Percentiles rank a stretch among this genome's conserved stretches.
Conservation (phyloP, 495 filamentous ascomycete genomes). For the Pyronema omphalodes region DNA sequence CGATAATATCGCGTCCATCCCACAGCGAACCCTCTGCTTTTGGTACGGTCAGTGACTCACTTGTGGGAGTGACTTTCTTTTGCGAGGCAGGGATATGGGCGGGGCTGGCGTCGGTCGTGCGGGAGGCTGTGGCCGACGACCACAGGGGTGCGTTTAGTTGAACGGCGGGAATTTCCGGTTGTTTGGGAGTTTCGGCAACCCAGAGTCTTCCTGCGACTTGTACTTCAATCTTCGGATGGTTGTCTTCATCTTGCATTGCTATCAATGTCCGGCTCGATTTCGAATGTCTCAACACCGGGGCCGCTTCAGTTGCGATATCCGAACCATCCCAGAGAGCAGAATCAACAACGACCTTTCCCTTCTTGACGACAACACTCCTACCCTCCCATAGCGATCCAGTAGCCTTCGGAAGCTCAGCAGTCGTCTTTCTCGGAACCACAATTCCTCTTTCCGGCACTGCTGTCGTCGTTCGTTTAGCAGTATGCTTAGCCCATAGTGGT, state of each 20-base stretch:
- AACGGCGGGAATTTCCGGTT: conserved; percentile 2
- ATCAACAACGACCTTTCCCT: background rate
- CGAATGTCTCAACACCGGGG: background rate
- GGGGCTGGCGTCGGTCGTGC: conserved; percentile 16
- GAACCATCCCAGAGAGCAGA: background rate
- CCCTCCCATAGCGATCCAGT: conserved; percentile 14
- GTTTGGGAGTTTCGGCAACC: background rate
- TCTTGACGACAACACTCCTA: conserved; percentile 1
- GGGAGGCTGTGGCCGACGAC: conserved; percentile 14
- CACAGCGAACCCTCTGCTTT: conserved; percentile 1
- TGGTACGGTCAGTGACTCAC: background rate
- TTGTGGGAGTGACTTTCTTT: background rate
- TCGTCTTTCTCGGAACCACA: conserved; percentile 9
- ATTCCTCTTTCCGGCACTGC: conserved; percentile 9
- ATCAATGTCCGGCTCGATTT: background rate
- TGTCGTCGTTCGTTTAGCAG: conserved; percentile 15
- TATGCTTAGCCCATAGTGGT: conserved; percentile 15
- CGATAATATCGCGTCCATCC: background rate
- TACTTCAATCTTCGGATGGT: background rate
- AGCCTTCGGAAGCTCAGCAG: conserved; percentile 1
- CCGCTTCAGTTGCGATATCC: background rate
- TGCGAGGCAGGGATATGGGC: conserved; percentile 3
- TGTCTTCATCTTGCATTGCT: background rate
- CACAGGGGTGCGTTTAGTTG: conserved; percentile 10
- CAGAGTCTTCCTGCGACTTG: conserved; percentile 1